Conservation (phyloP, 192 early-diverging fungal genomes). For the Diversispora epigaea region DNA sequence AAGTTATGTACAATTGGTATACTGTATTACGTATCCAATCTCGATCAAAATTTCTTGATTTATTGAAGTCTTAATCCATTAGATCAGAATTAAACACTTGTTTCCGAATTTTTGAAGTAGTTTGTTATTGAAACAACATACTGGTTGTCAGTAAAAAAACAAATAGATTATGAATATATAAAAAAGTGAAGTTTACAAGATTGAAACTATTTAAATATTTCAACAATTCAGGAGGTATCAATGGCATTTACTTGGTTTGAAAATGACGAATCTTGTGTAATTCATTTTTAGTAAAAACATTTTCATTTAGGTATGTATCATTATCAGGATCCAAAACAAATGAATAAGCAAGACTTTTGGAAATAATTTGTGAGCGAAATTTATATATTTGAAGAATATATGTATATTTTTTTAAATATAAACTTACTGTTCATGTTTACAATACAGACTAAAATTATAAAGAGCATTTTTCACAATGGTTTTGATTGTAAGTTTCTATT, state of each 20-base stretch:
- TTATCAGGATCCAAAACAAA: conserved; percentile 30
- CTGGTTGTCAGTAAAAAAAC: background rate
- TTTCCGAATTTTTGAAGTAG: conserved; percentile 14
- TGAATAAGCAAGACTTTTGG: conserved; percentile 31
- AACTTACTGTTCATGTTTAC: conserved; percentile 34
- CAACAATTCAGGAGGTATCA: conserved; percentile 26
- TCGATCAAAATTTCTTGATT: conserved; percentile 22
- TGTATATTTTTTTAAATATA: conserved; percentile 24
- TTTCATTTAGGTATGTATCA: conserved; percentile 27
- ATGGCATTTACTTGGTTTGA: conserved; percentile 21
- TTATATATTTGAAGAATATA: conserved; percentile 11
- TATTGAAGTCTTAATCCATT: conserved; percentile 22
- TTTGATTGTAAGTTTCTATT: conserved; percentile 17
- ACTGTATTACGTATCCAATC: conserved; percentile 28
- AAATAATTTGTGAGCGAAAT: conserved; percentile 2
- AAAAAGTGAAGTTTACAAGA: background rate
- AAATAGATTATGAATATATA: background rate
- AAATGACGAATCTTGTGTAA: conserved; percentile 27
- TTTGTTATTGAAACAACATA: conserved; percentile 17
- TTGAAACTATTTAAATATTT: conserved; percentile 9
- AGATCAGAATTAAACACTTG: conserved; percentile 3
- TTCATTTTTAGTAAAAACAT: conserved; percentile 30
- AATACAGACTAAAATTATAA: conserved; percentile 22
- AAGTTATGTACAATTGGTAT: conserved; percentile 26
- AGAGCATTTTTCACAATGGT: conserved; percentile 24